These are phyloP conservation scores for Moelleriella libera DNA, from an alignment of 2,329 filamentous ascomycete species.

Conservation along the genomic window DNA sequence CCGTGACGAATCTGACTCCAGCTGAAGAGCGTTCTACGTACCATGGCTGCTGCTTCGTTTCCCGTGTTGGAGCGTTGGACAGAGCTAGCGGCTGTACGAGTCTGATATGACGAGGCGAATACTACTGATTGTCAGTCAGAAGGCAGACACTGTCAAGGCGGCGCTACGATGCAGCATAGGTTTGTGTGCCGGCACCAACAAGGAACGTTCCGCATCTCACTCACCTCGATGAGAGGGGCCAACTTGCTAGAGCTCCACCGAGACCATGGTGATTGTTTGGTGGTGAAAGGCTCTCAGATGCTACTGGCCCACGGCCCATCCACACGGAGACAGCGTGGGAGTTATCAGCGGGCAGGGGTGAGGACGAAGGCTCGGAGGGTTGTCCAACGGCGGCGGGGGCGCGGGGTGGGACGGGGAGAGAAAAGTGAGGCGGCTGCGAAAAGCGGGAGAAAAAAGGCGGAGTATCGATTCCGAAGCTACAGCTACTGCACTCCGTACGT, in stretches of 20 bases:
- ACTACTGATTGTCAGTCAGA: background rate
- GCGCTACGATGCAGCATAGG: conserved; percentile 5
- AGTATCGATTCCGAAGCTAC: too few relatives aligned
- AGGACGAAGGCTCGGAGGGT: too few relatives aligned
- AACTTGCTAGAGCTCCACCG: conserved; percentile 20
- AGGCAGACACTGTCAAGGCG: conserved; percentile 16
- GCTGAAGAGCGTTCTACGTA: conserved; percentile 23
- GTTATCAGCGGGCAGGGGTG: background rate
- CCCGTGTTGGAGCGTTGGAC: conserved; percentile 22
- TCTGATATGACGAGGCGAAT: background rate
- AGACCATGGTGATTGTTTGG: conserved; percentile 12
- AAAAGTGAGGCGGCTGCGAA: too few relatives aligned
- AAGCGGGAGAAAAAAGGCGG: too few relatives aligned
- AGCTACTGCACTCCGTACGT: too few relatives aligned
- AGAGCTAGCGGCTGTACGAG: conserved; percentile 7
- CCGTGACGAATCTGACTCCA: conserved; percentile 22
- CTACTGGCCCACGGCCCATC: conserved; percentile 4
- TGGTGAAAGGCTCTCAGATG: conserved; percentile 8
- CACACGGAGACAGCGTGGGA: conserved; percentile 4
- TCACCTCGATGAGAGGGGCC: conserved; percentile 6
- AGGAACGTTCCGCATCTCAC: background rate
- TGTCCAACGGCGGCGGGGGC: too few relatives aligned
- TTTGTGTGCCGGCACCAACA: conserved; percentile 1
- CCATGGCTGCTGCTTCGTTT: conserved; percentile 28
- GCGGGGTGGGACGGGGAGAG: too few relatives aligned